Evolutionary conservation across 1,284 basidiomycete species (phyloP), one percentile per base, ranked within the genome.

Genomic region (Stygiomarasmius scandens): DNA sequence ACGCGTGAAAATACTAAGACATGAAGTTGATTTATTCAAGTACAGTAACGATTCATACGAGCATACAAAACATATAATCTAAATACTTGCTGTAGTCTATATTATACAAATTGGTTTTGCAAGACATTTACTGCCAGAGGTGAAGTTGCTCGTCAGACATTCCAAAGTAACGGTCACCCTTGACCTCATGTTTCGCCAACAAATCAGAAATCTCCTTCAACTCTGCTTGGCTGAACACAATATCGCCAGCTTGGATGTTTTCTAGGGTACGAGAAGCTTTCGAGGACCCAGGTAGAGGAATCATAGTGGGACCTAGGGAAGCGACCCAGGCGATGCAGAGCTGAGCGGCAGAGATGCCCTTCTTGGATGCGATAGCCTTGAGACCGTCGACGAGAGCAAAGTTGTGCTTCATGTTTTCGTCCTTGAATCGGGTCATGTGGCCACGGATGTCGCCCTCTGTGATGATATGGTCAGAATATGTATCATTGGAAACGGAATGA

Each of bases 241-340:
- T 69, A 11, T 77, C 70, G 8, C 73, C 78, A 0, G 75, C 74
- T 3, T 65, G 65, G 16, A 75, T 62, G 63, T 84, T 86, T 65
- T 83, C 77, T 34, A 74, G 56, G 4, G 76, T 78, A 27, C 83
- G 74, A 22, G 61, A 55, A 12, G 69, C 64, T 54, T 73, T 59
- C 75, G 79, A 80, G 1, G 80, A 82, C 2, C 83, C 83, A 1
- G 83, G 82, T 45, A 86, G 77, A 0, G 83, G 83, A 54, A 86
- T 74, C 44, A 81, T 72, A 50, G 80, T 79, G 22, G 69, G 67
- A 14, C 77, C 80, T 48, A 79, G 74, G 1, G 74, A 67, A 22
- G 72, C 66, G 11, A 88, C 34, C 49, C 36, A 38, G 0, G 86
- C 86, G 43, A 90, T 73, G 43, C 78, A 76, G 16, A 90, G 72